phyloP scores from a whole-genome alignment of 2,329 filamentous ascomycete genomes.

The Colletotrichum siamense region DNA sequence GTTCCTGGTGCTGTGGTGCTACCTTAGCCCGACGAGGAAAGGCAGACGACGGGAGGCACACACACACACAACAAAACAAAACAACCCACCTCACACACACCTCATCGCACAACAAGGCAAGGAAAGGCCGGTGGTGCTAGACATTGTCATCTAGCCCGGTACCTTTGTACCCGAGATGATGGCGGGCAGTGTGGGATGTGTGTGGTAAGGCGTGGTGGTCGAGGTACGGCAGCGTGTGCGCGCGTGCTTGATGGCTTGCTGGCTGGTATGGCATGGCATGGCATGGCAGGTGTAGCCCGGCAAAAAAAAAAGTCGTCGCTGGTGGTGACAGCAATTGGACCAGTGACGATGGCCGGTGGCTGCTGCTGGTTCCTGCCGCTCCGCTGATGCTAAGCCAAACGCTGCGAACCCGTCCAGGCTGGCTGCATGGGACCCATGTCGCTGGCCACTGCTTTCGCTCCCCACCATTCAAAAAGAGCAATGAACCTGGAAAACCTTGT shows the following conservation, averaged over 20 bases:
- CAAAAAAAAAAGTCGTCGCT: neutral
- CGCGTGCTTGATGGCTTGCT: neutral
- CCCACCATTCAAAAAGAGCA: slow-evolving; percentile 11
- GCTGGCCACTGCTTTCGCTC: slow-evolving; percentile 1
- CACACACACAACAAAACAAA: neutral
- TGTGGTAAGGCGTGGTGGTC: neutral
- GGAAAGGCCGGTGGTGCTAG: neutral
- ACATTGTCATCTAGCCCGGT: neutral
- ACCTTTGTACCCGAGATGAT: neutral
- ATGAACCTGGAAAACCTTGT: slow-evolving; percentile 20
- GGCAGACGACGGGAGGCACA: neutral
- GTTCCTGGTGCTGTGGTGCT: slow-evolving; percentile 2
- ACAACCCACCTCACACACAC: neutral
- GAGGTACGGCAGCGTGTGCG: neutral
- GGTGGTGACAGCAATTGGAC: neutral
- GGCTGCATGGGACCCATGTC: slow-evolving; percentile 15
- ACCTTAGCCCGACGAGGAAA: neutral
- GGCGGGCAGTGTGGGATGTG: neutral
- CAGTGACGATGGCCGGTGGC: neutral
- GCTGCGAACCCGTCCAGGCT: neutral
- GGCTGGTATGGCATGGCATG: neutral
- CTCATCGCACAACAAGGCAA: neutral
- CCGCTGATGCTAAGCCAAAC: neutral
- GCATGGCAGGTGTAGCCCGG: neutral
- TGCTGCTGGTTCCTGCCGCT: neutral